phyloP scores from a whole-genome alignment of 208 protist genomes.

The Acanthamoeba royreba region DNA sequence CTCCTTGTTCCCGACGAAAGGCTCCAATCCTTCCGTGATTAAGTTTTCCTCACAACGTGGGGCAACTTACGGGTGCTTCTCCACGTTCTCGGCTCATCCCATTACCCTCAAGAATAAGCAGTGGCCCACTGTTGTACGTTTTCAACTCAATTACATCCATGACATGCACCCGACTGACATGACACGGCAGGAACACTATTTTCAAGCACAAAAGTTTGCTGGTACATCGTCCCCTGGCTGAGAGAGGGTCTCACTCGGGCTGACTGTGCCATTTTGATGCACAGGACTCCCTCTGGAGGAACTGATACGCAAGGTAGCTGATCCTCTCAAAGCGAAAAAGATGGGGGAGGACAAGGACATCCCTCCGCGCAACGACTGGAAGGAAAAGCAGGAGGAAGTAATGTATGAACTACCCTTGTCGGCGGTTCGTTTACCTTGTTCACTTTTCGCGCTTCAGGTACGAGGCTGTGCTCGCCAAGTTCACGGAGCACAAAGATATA shows the following conservation, averaged over 20 bases:
- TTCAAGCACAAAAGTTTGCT: constrained; percentile 44
- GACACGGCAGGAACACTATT: not conserved
- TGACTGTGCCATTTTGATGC: not conserved
- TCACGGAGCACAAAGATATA: constrained; percentile 23
- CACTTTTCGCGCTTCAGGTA: not conserved
- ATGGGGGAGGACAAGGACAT: constrained; percentile 2
- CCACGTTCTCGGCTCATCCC: not conserved
- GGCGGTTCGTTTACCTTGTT: not conserved
- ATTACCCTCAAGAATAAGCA: not conserved
- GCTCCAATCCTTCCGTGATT: not conserved
- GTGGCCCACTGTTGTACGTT: constrained; percentile 20
- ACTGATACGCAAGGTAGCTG: not conserved
- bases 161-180: not conserved
- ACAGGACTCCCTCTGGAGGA: constrained; percentile 20
- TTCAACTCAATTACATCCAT: no score
- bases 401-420: not conserved
- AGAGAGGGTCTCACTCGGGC: not conserved
- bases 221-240: not conserved
- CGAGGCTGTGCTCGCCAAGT: constrained; percentile 33
- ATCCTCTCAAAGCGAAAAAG: constrained; percentile 1
- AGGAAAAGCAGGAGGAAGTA: constrained; percentile 3
- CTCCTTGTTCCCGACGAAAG: not conserved
- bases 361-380: constrained; percentile 1
- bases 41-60: constrained; percentile 11
- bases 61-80: constrained; percentile 24